phyloP scores from a whole-genome alignment of 75 land plant genomes.

The Picea sitchensis region DNA sequence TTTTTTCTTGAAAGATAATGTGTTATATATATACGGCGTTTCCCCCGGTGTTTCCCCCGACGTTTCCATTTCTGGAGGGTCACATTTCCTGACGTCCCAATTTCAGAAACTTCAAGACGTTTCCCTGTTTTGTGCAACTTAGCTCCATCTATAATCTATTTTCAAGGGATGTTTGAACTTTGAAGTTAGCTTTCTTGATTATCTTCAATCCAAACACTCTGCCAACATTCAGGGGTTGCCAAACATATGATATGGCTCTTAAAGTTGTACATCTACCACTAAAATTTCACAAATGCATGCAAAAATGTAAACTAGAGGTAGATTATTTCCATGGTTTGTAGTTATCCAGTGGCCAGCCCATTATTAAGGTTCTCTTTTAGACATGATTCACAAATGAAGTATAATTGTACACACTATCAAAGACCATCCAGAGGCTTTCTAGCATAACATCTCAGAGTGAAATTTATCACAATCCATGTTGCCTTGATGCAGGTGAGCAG shows the following conservation, averaged over 20 bases:
- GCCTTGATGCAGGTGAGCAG: neutral
- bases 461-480: neutral
- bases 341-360: neutral
- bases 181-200: neutral
- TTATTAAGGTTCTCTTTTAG: conserved; percentile 2
- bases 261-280: neutral
- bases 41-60: no score
- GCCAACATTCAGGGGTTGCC: conserved; percentile 1
- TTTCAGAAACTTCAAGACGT: no score
- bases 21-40: no score
- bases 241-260: neutral
- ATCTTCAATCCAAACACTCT: neutral
- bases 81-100: no score
- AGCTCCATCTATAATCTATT: neutral
- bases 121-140: no score
- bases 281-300: neutral
- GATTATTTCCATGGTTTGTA: neutral
- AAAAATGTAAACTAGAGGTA: neutral
- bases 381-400: neutral
- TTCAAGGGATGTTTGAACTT: neutral
- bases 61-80: no score
- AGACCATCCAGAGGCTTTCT: neutral
- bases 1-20: no score
- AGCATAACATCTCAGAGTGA: neutral
- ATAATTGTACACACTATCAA: neutral